phyloP scores from a whole-genome alignment of 176 grass and related monocot genomes.

The Rhynchospora tenuis region DNA sequence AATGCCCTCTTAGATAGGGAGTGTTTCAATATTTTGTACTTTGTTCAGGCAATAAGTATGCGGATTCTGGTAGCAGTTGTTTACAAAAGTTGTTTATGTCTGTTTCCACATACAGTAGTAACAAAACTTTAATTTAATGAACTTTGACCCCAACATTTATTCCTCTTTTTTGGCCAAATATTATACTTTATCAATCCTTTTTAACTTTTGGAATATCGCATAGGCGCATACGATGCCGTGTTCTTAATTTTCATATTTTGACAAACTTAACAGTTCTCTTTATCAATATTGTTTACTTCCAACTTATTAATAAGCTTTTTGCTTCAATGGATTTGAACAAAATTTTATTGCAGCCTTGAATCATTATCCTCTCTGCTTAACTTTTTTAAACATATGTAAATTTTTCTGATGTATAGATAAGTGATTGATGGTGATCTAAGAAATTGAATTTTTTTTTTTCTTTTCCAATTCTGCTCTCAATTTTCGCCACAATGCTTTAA shows the following conservation, averaged over 20 bases:
- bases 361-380: background rate
- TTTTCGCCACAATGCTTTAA: no score
- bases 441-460: background rate
- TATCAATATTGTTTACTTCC: background rate
- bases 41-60: background rate
- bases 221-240: background rate
- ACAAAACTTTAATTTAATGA: no score
- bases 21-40: background rate
- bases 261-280: background rate
- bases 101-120: no score
- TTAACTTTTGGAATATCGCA: background rate
- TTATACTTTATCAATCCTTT: background rate
- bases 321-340: background rate
- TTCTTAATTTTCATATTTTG: background rate
- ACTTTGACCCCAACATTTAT: background rate
- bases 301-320: background rate
- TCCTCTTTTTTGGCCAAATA: background rate
- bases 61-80: background rate
- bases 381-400: background rate
- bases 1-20: background rate
- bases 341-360: background rate
- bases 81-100: background rate
- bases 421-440: background rate
- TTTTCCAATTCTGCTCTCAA: background rate
- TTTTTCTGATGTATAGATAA: background rate